Conservation (phyloP, 169 alveolate species). For the Plasmodium fragile region DNA sequence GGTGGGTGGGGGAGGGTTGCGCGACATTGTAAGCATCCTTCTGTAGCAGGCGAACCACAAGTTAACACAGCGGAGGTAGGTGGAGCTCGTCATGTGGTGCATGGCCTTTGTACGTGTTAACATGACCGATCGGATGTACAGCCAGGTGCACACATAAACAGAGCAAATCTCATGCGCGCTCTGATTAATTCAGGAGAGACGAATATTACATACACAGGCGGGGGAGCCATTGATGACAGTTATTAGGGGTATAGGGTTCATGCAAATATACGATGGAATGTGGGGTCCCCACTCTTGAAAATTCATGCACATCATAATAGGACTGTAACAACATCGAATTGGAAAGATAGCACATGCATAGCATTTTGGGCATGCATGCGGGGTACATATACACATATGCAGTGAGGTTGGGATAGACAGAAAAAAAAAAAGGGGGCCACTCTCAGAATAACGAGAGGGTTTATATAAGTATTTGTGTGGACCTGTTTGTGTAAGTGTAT, state of each 20-base stretch:
- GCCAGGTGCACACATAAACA: not conserved
- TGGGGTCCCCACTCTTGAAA: not conserved
- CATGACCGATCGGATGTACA: not conserved
- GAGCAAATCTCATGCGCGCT: not conserved
- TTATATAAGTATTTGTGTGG: not conserved
- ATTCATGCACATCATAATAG: not conserved
- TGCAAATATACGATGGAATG: not conserved
- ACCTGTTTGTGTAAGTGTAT: not conserved
- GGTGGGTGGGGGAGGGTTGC: not conserved
- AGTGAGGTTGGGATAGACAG: not conserved
- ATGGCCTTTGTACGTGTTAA: not conserved
- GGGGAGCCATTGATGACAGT: not conserved
- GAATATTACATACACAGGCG: not conserved
- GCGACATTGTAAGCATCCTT: not conserved
- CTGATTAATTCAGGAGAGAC: not conserved
- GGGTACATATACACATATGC: not conserved
- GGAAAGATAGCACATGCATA: not conserved
- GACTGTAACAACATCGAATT: not conserved
- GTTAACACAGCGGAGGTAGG: not conserved
- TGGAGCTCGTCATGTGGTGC: not conserved
- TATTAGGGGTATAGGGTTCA: not conserved
- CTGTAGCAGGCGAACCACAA: not conserved
- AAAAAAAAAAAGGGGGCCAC: not conserved
- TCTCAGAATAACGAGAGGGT: not conserved
- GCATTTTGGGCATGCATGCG: not conserved